Base-by-base conservation (phyloP, 202 grass and related monocot species). In the Carex sylvatica region DNA sequence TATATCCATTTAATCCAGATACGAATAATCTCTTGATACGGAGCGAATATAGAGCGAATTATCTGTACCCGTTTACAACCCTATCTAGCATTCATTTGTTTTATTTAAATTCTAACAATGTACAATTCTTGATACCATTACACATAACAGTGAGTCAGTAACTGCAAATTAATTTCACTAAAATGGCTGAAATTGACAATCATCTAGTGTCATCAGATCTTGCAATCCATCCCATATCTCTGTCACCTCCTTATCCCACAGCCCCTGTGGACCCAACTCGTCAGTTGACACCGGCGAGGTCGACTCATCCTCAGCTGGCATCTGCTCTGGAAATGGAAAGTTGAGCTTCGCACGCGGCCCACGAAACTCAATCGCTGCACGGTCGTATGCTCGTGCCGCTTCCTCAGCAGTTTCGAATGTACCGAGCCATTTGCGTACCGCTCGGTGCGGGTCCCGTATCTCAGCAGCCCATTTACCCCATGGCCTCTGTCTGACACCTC, bases 341-440 rank as follows among this genome's bases (percentile, higher is more conserved):
- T 97, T 97, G 83, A 97, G 94, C 88, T 89, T 97, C 62, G 92
- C 92, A 15, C 90, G 85, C 0, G 70, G 81, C 40, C 94, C 94
- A 0, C 85, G 92, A 80, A 97, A 92, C 67, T 84, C 90, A 85
- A 92, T 79, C 1, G 94, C 94, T 5, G 94, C 92, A 54, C 79
- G 77, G 69, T 97, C 94, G 62, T 97, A 97, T 4, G 92, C 92
- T 40, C 62, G 88, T 18, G 92, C 92, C 15, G 94, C 94, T 30
- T 97, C 87, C 40, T 91, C 92, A 30, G 94, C 90, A 44, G 92
- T 97, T 81, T 91, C 81, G 83, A 97, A 97, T 74, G 90, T 97
- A 84, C 94, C 92, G 8, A 97, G 92, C 92, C 94, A 97, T 79
- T 88, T 94, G 77, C 92, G 90, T 15, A 77, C 90, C 30, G 94